Conservation (phyloP, 225 moss, liverwort and hornwort species). For the Straminergon stramineum region DNA sequence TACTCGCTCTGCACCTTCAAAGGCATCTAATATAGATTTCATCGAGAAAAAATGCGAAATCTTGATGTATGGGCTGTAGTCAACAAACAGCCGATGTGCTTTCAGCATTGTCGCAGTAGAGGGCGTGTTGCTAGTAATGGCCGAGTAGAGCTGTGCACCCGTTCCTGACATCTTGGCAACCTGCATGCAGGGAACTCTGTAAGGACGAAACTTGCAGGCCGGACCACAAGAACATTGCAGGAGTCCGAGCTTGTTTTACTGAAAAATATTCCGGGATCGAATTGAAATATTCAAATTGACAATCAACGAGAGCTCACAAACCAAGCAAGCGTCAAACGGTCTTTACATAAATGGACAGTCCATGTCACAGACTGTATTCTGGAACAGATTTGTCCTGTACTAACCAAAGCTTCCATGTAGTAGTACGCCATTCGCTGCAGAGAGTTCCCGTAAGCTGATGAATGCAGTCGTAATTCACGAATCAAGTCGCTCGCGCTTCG, state of each 20-base stretch:
- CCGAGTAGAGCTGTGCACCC: constrained; percentile 66
- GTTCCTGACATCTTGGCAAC: constrained; percentile 66
- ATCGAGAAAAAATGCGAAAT: constrained; percentile 53
- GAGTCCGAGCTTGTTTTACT: not conserved
- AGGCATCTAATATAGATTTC: constrained; percentile 31
- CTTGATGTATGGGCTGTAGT: constrained; percentile 50
- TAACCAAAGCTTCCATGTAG: constrained; percentile 64
- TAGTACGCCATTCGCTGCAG: constrained; percentile 66
- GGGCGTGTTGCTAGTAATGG: constrained; percentile 37
- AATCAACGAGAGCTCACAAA: not conserved
- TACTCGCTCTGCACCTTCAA: constrained; percentile 38
- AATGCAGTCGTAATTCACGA: constrained; percentile 40
- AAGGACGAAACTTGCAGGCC: not conserved
- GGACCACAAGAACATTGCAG: not conserved
- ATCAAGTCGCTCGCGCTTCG: constrained; percentile 57
- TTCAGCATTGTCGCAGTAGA: constrained; percentile 47
- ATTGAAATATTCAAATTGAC: not conserved
- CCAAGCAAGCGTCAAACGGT: not conserved
- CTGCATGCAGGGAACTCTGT: not conserved
- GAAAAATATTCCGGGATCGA: not conserved
- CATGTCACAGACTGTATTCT: not conserved
- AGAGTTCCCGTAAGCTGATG: constrained; percentile 53
- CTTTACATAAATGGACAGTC: not conserved
- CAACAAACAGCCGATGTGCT: constrained; percentile 50
- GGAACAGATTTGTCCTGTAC: not conserved